Evolutionary conservation across 2,329 filamentous ascomycete species (phyloP).

Genomic region (Fusarium newnesense): DNA sequence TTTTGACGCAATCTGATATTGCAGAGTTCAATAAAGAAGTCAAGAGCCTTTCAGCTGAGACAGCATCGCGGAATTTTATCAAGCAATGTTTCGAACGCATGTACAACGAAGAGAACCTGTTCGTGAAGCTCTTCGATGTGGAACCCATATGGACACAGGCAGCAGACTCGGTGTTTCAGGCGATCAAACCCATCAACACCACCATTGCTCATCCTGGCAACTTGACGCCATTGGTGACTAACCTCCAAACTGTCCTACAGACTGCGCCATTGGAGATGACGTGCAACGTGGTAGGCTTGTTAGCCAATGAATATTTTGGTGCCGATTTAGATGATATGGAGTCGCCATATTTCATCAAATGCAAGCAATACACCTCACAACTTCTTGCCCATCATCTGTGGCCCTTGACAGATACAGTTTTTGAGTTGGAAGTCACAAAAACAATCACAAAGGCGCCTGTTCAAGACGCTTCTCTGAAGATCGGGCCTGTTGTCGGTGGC

Average conservation of each 20-base stretch:
- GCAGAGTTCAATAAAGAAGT: conserved; percentile 64
- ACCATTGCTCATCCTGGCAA: conserved; percentile 65
- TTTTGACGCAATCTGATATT: conserved; percentile 63
- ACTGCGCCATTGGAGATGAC: conserved; percentile 59
- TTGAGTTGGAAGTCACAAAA: conserved; percentile 66
- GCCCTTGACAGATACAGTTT: conserved; percentile 64
- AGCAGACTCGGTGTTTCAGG: conserved; percentile 61
- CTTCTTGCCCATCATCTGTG: conserved; percentile 67
- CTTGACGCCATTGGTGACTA: conserved; percentile 61
- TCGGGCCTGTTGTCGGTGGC: conserved; percentile 60
- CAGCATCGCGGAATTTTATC: conserved; percentile 66
- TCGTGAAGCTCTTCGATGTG: conserved; percentile 65
- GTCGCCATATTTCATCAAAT: conserved; percentile 62
- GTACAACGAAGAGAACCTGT: conserved; percentile 64
- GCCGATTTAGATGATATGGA: conserved; percentile 68
- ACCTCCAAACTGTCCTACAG: conserved; percentile 61
- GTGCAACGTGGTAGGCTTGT: conserved; percentile 67
- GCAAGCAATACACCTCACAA: conserved; percentile 65
- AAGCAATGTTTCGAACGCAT: conserved; percentile 70
- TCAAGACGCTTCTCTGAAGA: conserved; percentile 60
- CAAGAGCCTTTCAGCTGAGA: conserved; percentile 62
- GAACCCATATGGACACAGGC: conserved; percentile 64
- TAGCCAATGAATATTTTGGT: conserved; percentile 67
- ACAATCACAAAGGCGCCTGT: conserved; percentile 62
- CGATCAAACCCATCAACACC: conserved; percentile 61